Evolutionary conservation across 306 rosid genomes (phyloP).

Genomic region (Quercus mongolica): DNA sequence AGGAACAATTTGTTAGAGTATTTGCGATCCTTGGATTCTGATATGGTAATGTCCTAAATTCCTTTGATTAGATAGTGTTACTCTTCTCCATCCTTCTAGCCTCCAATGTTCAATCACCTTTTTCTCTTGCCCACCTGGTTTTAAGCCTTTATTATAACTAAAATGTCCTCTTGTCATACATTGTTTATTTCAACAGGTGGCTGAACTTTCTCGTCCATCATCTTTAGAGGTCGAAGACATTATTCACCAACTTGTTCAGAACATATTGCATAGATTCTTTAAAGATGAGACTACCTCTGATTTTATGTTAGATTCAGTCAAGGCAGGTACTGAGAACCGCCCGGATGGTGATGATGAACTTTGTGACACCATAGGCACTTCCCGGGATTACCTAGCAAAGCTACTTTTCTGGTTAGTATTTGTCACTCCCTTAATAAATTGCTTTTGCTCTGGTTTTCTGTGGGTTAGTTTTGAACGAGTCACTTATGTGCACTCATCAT

Average conservation of each 20-base stretch:
- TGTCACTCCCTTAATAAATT: slow-evolving; percentile 8
- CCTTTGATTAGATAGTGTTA: slow-evolving; percentile 5
- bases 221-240: slow-evolving; percentile 86
- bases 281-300: slow-evolving; percentile 48
- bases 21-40: slow-evolving; percentile 82
- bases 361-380: slow-evolving; percentile 49
- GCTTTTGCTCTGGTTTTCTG: background rate
- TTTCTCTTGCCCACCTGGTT: background rate
- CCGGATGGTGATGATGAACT: slow-evolving; percentile 37
- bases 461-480: background rate
- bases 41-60: slow-evolving; percentile 55
- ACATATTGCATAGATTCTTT: slow-evolving; percentile 52
- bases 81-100: background rate
- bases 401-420: slow-evolving; percentile 89
- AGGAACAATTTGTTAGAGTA: slow-evolving; percentile 78
- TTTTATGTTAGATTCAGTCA: slow-evolving; percentile 35
- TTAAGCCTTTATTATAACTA: background rate
- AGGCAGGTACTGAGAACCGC: slow-evolving; percentile 35
- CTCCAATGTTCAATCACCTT: too few species aligned
- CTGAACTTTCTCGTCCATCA: slow-evolving; percentile 77
- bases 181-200: slow-evolving; percentile 55
- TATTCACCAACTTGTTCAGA: slow-evolving; percentile 80
- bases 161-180: background rate
- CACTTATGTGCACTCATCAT: background rate
- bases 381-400: slow-evolving; percentile 95